Conservation (phyloP, 805 yeast genomes). For the Candida quercuum region DNA sequence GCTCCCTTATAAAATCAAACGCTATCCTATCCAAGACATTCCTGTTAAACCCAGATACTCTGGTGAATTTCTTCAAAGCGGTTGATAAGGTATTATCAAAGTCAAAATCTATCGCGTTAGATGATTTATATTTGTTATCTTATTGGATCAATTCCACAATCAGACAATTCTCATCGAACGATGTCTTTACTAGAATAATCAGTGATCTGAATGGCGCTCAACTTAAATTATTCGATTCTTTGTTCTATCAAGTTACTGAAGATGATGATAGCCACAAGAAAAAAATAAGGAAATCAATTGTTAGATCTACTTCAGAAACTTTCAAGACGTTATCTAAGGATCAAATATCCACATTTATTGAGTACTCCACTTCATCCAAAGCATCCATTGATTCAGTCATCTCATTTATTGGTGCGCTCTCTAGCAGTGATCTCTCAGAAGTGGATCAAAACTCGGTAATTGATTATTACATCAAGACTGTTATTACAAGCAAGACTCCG, state of each 20-base stretch:
- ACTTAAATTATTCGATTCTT: slow-evolving; percentile 22
- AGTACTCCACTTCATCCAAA: slow-evolving; percentile 16
- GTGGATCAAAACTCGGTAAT: slow-evolving; percentile 17
- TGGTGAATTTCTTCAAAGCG: slow-evolving; percentile 13
- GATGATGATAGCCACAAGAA: slow-evolving; percentile 33
- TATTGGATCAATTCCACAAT: slow-evolving; percentile 46
- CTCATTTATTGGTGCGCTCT: slow-evolving; percentile 31
- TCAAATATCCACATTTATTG: slow-evolving; percentile 11
- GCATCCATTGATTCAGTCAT: slow-evolving; percentile 30
- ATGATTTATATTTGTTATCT: slow-evolving; percentile 52
- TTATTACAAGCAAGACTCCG: slow-evolving; percentile 40
- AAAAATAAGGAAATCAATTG: slow-evolving; percentile 32
- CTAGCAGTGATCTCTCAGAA: slow-evolving; percentile 22
- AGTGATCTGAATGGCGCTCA: slow-evolving; percentile 31
- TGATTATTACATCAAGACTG: slow-evolving; percentile 31
- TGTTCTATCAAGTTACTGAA: slow-evolving; percentile 13
- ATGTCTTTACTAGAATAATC: slow-evolving; percentile 24
- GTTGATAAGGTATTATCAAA: slow-evolving; percentile 27
- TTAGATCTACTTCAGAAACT: slow-evolving; percentile 25
- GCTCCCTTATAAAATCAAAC: slow-evolving; percentile 6
- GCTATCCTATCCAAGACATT: slow-evolving; percentile 13
- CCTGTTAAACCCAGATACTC: slow-evolving; percentile 2
- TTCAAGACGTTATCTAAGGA: slow-evolving; percentile 19
- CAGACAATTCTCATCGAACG: slow-evolving; percentile 22
- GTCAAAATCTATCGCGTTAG: slow-evolving; percentile 39